These are phyloP conservation scores for Ceratobasidium sp. DNA, from an alignment of 1,284 basidiomycete species.

Conservation along the genomic window DNA sequence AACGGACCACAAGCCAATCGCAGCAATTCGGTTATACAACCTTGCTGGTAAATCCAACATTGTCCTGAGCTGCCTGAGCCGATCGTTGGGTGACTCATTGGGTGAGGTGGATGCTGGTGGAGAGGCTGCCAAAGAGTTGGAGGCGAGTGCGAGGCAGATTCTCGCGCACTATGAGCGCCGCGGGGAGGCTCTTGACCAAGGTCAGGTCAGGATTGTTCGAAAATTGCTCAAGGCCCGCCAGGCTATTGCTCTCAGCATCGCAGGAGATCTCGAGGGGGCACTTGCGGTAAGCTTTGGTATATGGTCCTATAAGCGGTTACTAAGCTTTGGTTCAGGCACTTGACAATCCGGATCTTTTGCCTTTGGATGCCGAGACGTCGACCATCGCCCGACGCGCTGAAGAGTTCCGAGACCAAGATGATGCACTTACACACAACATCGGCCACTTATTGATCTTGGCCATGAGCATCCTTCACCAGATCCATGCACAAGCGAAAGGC, in stretches of 20 bases:
- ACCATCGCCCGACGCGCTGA: constrained; percentile 89
- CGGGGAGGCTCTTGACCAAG: constrained; percentile 62
- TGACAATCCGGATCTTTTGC: constrained; percentile 89
- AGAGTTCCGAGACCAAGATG: constrained; percentile 90
- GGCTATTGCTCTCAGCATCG: constrained; percentile 80
- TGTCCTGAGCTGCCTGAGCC: constrained; percentile 88
- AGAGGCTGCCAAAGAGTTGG: constrained; percentile 75
- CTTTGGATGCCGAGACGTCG: constrained; percentile 85
- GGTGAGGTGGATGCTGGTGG: constrained; percentile 72
- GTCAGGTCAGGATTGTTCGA: constrained; percentile 71
- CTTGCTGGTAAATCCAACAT: constrained; percentile 91
- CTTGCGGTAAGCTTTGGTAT: constrained; percentile 71
- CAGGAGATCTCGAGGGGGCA: constrained; percentile 78
- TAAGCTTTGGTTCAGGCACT: constrained; percentile 67
- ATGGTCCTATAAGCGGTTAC: constrained; percentile 9
- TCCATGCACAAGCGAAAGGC: constrained; percentile 81
- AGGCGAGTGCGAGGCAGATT: constrained; percentile 84
- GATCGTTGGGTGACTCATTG: constrained; percentile 87
- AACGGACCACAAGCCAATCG: constrained; percentile 71
- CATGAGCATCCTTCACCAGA: constrained; percentile 91
- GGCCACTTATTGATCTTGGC: constrained; percentile 89
- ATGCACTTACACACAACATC: constrained; percentile 86
- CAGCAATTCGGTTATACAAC: constrained; percentile 96
- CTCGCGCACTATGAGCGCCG: constrained; percentile 87
- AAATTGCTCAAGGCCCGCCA: constrained; percentile 84